phyloP scores from a whole-genome alignment of 1,284 basidiomycete species.

The Naganishia sp. region DNA sequence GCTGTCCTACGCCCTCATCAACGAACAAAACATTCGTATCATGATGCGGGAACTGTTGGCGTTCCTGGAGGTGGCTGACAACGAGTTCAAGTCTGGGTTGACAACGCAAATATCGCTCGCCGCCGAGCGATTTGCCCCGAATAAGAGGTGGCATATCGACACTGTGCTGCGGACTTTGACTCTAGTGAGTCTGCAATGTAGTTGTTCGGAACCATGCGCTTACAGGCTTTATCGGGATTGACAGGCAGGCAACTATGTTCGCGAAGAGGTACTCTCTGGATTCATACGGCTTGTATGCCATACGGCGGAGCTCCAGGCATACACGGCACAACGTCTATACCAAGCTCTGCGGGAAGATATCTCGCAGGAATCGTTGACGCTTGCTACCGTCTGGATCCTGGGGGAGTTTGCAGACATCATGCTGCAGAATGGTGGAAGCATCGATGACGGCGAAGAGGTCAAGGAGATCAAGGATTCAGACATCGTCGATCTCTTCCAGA shows the following conservation, averaged over 20 bases:
- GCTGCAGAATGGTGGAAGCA: conserved; percentile 75
- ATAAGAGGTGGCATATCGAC: conserved; percentile 99
- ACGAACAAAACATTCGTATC: conserved; percentile 90
- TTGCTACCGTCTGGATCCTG: conserved; percentile 92
- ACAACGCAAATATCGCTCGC: conserved; percentile 97
- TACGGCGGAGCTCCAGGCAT: conserved; percentile 94
- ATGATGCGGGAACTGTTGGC: conserved; percentile 89
- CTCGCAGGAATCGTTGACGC: conserved; percentile 91
- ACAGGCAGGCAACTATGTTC: conserved; percentile 96
- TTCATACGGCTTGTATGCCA: conserved; percentile 96
- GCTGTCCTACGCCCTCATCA: conserved; percentile 95
- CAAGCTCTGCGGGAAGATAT: conserved; percentile 85
- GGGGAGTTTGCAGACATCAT: conserved; percentile 95
- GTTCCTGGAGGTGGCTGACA: conserved; percentile 97
- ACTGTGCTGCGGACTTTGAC: conserved; percentile 91
- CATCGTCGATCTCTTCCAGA: conserved; percentile 81
- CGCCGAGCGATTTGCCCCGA: conserved; percentile 94
- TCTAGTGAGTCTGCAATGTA: conserved; percentile 63
- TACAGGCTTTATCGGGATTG: not conserved
- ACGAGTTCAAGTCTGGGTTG: conserved; percentile 97
- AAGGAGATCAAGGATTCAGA: conserved; percentile 57
- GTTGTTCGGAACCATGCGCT: not conserved
- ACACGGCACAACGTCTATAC: conserved; percentile 91
- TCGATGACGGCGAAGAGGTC: conserved; percentile 77
- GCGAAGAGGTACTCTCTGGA: conserved; percentile 91